phyloP scores from a whole-genome alignment of 768 basidiomycete genomes.

The Mycena crocata region DNA sequence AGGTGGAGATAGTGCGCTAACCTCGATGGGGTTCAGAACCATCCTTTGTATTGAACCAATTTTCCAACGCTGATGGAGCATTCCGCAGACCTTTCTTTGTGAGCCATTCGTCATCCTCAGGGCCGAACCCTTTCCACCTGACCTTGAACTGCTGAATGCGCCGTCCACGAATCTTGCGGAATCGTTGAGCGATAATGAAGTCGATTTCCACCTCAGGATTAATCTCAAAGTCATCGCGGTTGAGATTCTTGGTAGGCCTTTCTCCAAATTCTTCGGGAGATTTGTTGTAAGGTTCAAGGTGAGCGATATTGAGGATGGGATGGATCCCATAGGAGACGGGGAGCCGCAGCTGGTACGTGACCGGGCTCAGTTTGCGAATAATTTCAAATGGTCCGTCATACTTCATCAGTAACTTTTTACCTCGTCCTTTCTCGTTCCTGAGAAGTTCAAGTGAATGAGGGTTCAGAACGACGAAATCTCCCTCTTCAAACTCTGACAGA shows the following conservation, averaged over 20 bases:
- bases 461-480: slow-evolving; percentile 35
- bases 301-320: slow-evolving; percentile 36
- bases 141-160: slow-evolving; percentile 14
- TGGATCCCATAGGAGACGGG: slow-evolving; percentile 32
- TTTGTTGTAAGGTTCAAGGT: slow-evolving; percentile 31
- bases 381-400: slow-evolving; percentile 38
- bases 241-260: not conserved
- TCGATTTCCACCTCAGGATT: slow-evolving; percentile 32
- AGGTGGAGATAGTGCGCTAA: not conserved
- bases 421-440: slow-evolving; percentile 31
- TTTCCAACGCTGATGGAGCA: not conserved
- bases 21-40: too few species aligned
- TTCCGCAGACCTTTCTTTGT: not conserved
- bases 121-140: not conserved
- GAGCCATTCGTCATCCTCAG: slow-evolving; percentile 5
- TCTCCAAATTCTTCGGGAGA: slow-evolving; percentile 26
- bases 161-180: not conserved
- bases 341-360: slow-evolving; percentile 33
- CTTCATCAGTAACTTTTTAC: slow-evolving; percentile 34
- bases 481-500: slow-evolving; percentile 26
- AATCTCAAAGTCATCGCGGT: slow-evolving; percentile 6
- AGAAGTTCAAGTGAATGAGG: slow-evolving; percentile 33
- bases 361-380: slow-evolving; percentile 33
- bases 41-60: not conserved
- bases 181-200: slow-evolving; percentile 34